A percentile compares a stretch with the other conserved stretches of the same genome.
Evolutionary conservation across 768 basidiomycete species (phyloP).

Genomic region (Trametes punicea): DNA sequence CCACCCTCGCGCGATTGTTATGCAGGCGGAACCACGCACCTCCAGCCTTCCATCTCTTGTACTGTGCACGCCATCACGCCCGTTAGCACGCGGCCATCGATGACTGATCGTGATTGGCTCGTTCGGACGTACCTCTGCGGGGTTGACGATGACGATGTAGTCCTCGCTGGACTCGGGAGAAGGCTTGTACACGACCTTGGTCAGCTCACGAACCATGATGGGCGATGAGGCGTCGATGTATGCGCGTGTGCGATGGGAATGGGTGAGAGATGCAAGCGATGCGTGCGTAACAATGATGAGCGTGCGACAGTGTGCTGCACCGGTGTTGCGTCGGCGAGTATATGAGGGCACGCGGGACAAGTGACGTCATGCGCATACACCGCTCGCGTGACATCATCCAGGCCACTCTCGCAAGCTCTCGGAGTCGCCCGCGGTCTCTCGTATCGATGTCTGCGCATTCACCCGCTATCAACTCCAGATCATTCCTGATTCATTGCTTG

Average conservation of each 20-base stretch:
- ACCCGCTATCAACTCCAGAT: constrained; percentile 10
- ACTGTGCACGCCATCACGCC: constrained; percentile 38
- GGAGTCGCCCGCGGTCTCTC: not conserved
- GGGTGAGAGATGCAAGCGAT: constrained; percentile 6
- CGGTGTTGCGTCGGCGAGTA: constrained; percentile 6
- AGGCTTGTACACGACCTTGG: constrained; percentile 80
- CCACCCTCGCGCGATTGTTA: not conserved
- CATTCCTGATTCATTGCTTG: not conserved
- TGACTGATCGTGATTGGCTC: not conserved
- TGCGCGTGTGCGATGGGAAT: constrained; percentile 9
- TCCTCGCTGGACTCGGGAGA: constrained; percentile 69
- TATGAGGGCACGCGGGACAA: constrained; percentile 8
- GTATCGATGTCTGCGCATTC: constrained; percentile 6
- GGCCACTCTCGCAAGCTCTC: constrained; percentile 11
- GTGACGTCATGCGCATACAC: constrained; percentile 19
- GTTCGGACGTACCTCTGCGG: constrained; percentile 49
- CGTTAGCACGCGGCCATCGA: not conserved
- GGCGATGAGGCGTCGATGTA: not conserved
- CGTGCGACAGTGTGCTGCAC: not conserved
- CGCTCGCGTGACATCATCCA: constrained; percentile 23
- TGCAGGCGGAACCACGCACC: constrained; percentile 44
- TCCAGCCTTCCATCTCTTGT: constrained; percentile 75
- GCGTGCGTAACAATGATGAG: not conserved
- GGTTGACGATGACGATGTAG: constrained; percentile 67
- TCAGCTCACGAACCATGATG: constrained; percentile 39